Conservation (phyloP, 2,329 filamentous ascomycete genomes). For the Colletotrichum agaves region DNA sequence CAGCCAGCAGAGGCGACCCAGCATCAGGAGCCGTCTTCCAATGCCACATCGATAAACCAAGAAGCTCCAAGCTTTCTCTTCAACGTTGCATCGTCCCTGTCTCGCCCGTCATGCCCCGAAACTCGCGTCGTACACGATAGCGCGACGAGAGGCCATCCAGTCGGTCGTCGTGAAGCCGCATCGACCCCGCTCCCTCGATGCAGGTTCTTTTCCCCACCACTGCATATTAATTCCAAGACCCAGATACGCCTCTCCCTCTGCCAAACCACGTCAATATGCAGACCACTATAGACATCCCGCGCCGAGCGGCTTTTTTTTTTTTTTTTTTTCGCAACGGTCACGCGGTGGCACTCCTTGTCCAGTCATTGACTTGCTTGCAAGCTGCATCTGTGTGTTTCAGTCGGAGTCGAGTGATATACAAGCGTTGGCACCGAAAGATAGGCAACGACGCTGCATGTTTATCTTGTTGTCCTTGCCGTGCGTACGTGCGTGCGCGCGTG, state of each 20-base stretch:
- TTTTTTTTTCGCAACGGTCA: too few species aligned
- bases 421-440: not conserved
- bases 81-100: not conserved
- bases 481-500: not conserved
- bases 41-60: not conserved
- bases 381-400: slow-evolving; percentile 10
- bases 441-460: not conserved
- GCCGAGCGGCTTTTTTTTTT: not conserved
- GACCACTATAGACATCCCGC: too few species aligned
- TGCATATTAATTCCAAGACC: slow-evolving; percentile 23
- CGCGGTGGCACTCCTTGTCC: slow-evolving; percentile 10
- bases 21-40: not conserved
- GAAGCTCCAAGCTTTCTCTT: not conserved
- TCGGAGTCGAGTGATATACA: slow-evolving; percentile 8
- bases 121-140: not conserved
- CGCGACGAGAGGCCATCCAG: slow-evolving; percentile 7
- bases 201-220: not conserved
- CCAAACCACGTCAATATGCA: slow-evolving; percentile 30
- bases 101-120: not conserved
- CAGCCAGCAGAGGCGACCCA: not conserved
- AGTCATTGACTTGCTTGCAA: slow-evolving; percentile 17
- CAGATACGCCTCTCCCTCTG: slow-evolving; percentile 12
- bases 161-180: slow-evolving; percentile 5
- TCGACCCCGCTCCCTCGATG: slow-evolving; percentile 28
- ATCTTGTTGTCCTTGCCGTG: not conserved